Base-by-base conservation (phyloP, 768 basidiomycete genomes). In the Naganishia randhawae region DNA sequence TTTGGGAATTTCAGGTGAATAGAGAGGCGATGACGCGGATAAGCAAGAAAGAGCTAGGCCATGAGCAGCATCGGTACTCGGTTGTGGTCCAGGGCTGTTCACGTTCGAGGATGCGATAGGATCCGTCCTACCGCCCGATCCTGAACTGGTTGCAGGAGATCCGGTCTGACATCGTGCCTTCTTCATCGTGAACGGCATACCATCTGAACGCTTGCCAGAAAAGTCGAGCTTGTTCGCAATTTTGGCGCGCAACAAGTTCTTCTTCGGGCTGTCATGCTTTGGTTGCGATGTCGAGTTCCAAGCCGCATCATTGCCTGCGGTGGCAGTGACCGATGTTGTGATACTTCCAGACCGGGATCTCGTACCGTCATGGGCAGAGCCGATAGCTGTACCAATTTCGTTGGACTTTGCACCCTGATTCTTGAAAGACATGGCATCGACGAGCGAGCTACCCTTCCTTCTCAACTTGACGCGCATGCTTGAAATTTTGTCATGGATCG, bases 401-500 rank as follows among this genome's bases (percentile, higher is more conserved):
- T 22, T 48, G 7, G n/a, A 22, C 39, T 17, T 25, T 61, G 35
- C 22, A 41, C 39, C n/a, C 45, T 48, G 45, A 41, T 61, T 39
- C 25, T 61, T 61, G 22, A 25, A 39, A 25, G 37, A 39, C 22
- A 61, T 25, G 22, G 41, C 39, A 37, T 61, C 37, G 22, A 61
- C 29, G 14, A 61, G 22, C 37, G 57, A 61, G 37, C 57, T 61
- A 27, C 57, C 57, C 57, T 61, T 61, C 25, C 57, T 37, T 25
- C 29, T 61, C 57, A 61, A 13, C 57, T 61, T 61, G 57, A 39
- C n/a, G 37, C 57, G 57, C 57, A 61, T 61, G 16, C 13, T 41
- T 13, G 57, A 61, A 41, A 61, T n/a, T 25, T 42, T 61, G 37
- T 39, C 29, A 2, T 61, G 57, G 6, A 61, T 61, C 1, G 57